Conservation (phyloP, 192 early-diverging fungal species). For the Lobosporangium transversale region DNA sequence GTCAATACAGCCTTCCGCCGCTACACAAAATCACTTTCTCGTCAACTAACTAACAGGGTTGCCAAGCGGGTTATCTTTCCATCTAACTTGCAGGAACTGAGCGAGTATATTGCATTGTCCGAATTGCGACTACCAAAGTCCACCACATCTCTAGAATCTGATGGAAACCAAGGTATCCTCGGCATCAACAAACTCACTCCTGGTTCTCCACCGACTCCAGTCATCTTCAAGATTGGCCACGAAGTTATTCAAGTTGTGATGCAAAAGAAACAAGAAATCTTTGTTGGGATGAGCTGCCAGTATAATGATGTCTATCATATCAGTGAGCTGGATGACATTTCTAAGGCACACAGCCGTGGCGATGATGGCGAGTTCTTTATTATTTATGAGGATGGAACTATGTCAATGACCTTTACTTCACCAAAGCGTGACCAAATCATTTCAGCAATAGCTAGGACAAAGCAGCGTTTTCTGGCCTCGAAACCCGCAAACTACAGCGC, state of each 20-base stretch:
- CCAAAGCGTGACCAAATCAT: slow-evolving; percentile 77
- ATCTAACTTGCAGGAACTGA: slow-evolving; percentile 71
- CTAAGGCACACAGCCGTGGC: slow-evolving; percentile 62
- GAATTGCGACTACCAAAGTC: slow-evolving; percentile 83
- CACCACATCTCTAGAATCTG: slow-evolving; percentile 78
- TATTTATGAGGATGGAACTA: slow-evolving; percentile 75
- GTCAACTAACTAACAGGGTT: slow-evolving; percentile 62
- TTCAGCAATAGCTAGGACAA: slow-evolving; percentile 77
- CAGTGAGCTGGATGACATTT: slow-evolving; percentile 79
- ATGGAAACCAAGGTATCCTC: slow-evolving; percentile 68
- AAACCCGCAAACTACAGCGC: slow-evolving; percentile 72
- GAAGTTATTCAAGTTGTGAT: slow-evolving; percentile 87
- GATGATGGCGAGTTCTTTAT: slow-evolving; percentile 81
- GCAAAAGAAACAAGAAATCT: slow-evolving; percentile 77
- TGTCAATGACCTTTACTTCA: slow-evolving; percentile 74
- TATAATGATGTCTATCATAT: slow-evolving; percentile 92
- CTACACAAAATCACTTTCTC: slow-evolving; percentile 68
- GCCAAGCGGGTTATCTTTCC: slow-evolving; percentile 77
- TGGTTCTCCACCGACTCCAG: slow-evolving; percentile 72
- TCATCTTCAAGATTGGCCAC: slow-evolving; percentile 81
- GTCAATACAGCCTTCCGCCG: slow-evolving; percentile 82
- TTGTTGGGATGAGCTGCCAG: slow-evolving; percentile 74
- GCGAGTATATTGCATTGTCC: slow-evolving; percentile 74
- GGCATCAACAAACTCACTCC: slow-evolving; percentile 78
- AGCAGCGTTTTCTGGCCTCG: slow-evolving; percentile 72